Conservation (phyloP, 169 alveolate genomes). For the Perkinsus chesapeaki region DNA sequence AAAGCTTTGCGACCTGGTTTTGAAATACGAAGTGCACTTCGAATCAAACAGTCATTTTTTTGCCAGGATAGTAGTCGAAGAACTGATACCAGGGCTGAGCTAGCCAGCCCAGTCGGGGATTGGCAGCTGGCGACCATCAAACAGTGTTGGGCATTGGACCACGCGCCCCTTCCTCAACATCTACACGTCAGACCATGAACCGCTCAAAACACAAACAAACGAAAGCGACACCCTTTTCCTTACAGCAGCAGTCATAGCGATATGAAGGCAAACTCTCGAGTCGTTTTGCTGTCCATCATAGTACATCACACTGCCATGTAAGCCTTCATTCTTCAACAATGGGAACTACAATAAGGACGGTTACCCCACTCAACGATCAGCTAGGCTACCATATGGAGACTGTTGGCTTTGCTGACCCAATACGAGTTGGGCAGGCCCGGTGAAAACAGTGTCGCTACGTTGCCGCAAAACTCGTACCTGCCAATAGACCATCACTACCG, state of each 20-base stretch:
- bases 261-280: conserved; percentile 65
- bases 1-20: too few species aligned
- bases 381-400: conserved; percentile 38
- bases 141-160: too few species aligned
- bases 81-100: too few species aligned
- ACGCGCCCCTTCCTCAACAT: too few species aligned
- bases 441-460: background rate
- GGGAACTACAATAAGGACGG: conserved; percentile 40
- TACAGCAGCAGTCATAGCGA: conserved; percentile 69
- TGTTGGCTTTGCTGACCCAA: conserved; percentile 48
- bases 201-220: too few species aligned
- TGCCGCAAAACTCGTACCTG: background rate
- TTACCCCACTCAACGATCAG: too few species aligned
- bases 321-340: conserved; percentile 42
- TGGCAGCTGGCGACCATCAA: too few species aligned
- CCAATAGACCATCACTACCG: background rate
- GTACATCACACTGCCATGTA: conserved; percentile 66
- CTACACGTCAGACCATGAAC: too few species aligned
- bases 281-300: conserved; percentile 87
- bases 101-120: too few species aligned
- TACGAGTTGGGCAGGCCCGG: conserved; percentile 55
- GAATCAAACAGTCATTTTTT: too few species aligned
- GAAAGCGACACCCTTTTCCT: background rate
- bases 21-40: too few species aligned
- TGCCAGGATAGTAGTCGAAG: too few species aligned